phyloP scores from a whole-genome alignment of 75 land plant genomes.

The Cryptomeria japonica region DNA sequence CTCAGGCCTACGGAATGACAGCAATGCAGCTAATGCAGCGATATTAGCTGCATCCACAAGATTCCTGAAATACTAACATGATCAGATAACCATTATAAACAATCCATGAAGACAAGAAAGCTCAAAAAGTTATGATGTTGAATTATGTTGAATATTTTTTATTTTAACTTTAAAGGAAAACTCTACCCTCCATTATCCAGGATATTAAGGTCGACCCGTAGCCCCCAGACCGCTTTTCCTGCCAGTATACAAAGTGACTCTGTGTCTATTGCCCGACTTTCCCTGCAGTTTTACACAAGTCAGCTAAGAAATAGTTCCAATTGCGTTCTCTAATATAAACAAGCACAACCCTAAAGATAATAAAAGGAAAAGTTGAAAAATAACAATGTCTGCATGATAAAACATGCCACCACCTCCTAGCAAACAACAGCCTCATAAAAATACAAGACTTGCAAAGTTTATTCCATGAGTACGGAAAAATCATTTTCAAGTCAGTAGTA shows the following conservation, averaged over 20 bases:
- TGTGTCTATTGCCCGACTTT: slow-evolving; percentile 94
- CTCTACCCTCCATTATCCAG: slow-evolving; percentile 94
- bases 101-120: background rate
- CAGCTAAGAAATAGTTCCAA: background rate
- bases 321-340: background rate
- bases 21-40: slow-evolving; percentile 85
- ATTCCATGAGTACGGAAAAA: background rate
- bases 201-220: slow-evolving; percentile 85
- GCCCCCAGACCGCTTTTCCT: slow-evolving; percentile 85
- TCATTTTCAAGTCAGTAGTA: background rate
- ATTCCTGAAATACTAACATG: slow-evolving; percentile 51
- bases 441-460: background rate
- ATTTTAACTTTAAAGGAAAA: background rate
- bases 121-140: background rate
- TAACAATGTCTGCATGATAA: background rate
- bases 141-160: background rate
- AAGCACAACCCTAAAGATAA: background rate
- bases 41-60: slow-evolving; percentile 92
- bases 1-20: slow-evolving; percentile 92
- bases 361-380: background rate
- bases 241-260: slow-evolving; percentile 92
- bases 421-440: background rate
- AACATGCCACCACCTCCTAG: background rate
- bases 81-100: background rate
- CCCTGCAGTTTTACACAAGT: slow-evolving; percentile 50